phyloP scores from a whole-genome alignment of 306 rosid species.

The Rosa lucieae region DNA sequence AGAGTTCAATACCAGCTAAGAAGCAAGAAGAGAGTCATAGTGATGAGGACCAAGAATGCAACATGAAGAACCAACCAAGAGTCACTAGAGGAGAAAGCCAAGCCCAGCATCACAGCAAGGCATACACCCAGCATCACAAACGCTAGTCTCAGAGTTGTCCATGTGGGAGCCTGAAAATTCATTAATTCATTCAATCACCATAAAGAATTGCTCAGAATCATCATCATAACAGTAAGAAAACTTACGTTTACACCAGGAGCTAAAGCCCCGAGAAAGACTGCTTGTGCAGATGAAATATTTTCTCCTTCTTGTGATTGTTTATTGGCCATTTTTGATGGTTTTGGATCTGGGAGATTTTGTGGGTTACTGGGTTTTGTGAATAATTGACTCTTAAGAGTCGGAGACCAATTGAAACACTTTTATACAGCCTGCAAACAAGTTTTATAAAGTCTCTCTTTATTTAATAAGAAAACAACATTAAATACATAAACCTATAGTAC shows the following conservation, averaged over 20 bases:
- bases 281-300: slow-evolving; percentile 66
- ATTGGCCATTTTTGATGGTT: slow-evolving; percentile 38
- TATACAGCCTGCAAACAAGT: too few species aligned
- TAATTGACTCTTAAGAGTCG: not conserved
- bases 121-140: slow-evolving; percentile 75
- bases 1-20: slow-evolving; percentile 69
- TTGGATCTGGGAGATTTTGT: slow-evolving; percentile 11
- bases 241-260: slow-evolving; percentile 88
- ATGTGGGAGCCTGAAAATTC: slow-evolving; percentile 69
- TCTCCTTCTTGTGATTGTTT: slow-evolving; percentile 32
- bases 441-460: too few species aligned
- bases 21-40: slow-evolving; percentile 69
- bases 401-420: not conserved
- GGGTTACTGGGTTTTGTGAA: not conserved
- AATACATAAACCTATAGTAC: too few species aligned
- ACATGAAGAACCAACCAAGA: slow-evolving; percentile 77
- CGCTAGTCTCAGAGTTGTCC: slow-evolving; percentile 65
- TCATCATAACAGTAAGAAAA: not conserved
- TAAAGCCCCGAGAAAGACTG: slow-evolving; percentile 83
- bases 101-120: slow-evolving; percentile 69
- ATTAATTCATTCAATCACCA: not conserved
- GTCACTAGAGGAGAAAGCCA: slow-evolving; percentile 88
- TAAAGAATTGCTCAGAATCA: not conserved
- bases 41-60: slow-evolving; percentile 65
- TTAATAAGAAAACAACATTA: too few species aligned